A percentile compares a stretch with the other conserved stretches of the same genome.
These are phyloP conservation scores for Cubamyces sp. DNA, from an alignment of 768 basidiomycete species.

Conservation along the genomic window DNA sequence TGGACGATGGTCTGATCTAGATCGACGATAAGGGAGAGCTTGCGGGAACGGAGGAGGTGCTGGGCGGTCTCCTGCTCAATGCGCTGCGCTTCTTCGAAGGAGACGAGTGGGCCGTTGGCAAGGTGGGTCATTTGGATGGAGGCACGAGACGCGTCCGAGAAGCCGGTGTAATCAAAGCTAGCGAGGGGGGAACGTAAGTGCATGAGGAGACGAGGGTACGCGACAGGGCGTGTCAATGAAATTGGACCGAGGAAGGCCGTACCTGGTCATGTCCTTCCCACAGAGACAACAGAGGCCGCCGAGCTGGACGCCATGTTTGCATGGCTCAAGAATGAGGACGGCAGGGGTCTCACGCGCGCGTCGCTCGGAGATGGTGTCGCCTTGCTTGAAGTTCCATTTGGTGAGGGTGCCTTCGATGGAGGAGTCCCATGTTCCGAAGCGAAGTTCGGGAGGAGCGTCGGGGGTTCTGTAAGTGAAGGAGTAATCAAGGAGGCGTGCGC, in stretches of 20 bases:
- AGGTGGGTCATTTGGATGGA: conserved; percentile 95
- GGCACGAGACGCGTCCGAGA: conserved; percentile 84
- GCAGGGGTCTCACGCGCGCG: conserved; percentile 63
- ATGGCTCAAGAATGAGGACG: conserved; percentile 82
- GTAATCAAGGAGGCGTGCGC: conserved; percentile 81
- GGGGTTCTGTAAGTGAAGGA: conserved; percentile 68
- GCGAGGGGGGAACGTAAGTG: conserved; percentile 18
- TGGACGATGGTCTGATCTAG: conserved; percentile 99
- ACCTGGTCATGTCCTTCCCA: conserved; percentile 95
- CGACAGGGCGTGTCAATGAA: conserved; percentile 23
- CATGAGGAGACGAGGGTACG: neutral
- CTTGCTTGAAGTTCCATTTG: conserved; percentile 68
- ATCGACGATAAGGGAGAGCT: conserved; percentile 95
- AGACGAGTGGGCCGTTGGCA: conserved; percentile 88
- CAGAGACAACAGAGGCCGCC: conserved; percentile 92
- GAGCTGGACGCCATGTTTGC: conserved; percentile 93
- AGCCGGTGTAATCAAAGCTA: conserved; percentile 86
- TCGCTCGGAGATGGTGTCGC: conserved; percentile 64
- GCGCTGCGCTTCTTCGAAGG: conserved; percentile 87
- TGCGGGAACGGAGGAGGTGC: conserved; percentile 72
- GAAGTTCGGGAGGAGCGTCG: conserved; percentile 59
- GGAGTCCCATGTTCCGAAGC: conserved; percentile 91
- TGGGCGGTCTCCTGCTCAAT: conserved; percentile 84
- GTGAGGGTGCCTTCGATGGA: conserved; percentile 80
- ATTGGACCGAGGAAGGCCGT: conserved; percentile 35